phyloP scores from a whole-genome alignment of 2,329 filamentous ascomycete genomes.

The Hypoxylon sp. region DNA sequence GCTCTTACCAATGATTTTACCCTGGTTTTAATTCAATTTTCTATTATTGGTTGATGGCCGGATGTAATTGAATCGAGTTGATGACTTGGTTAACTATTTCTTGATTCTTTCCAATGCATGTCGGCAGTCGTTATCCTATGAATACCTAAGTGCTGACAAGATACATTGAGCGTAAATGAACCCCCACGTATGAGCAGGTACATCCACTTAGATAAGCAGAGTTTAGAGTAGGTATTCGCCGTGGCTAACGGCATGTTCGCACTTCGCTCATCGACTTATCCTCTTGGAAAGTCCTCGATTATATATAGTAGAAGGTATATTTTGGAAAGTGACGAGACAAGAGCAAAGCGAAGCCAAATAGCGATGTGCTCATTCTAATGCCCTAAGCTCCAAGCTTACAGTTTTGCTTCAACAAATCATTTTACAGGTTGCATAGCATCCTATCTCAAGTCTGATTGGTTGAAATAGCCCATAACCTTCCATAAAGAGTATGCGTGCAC shows the following conservation, averaged over 20 bases:
- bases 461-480: neutral
- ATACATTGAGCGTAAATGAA: neutral
- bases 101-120: neutral
- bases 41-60: neutral
- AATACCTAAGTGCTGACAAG: neutral
- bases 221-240: neutral
- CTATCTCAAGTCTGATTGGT: neutral
- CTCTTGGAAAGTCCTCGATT: neutral
- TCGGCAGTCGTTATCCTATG: neutral
- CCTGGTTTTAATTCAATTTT: neutral
- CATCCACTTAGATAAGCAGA: neutral
- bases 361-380: neutral
- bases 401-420: too few species aligned
- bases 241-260: neutral
- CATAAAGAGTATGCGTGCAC: neutral
- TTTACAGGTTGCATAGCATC: neutral
- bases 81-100: neutral
- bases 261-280: neutral
- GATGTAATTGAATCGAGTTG: neutral
- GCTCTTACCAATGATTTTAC: neutral
- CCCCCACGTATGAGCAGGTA: neutral
- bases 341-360: neutral
- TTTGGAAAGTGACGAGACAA: neutral
- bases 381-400: too few species aligned
- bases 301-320: neutral